Conservation (phyloP, 2,329 filamentous ascomycete species). For the Ceratocystis eucalypticola region DNA sequence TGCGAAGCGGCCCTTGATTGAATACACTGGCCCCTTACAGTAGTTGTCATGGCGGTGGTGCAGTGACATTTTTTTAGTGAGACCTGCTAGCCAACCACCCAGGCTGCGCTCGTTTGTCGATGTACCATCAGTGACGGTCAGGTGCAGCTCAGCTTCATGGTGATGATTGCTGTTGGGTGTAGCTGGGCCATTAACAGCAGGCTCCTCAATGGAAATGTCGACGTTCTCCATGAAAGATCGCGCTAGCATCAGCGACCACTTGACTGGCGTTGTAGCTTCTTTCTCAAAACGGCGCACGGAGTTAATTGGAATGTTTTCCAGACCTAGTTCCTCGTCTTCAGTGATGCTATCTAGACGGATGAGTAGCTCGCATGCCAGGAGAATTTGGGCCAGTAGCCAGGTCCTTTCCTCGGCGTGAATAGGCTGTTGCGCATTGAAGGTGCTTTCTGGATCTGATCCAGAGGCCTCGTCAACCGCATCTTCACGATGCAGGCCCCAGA, state of each 20-base stretch:
- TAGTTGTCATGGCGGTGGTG: slow-evolving; percentile 24
- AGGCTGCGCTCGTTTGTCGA: slow-evolving; percentile 15
- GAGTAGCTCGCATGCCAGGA: slow-evolving; percentile 52
- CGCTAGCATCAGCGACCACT: slow-evolving; percentile 53
- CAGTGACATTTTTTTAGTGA: slow-evolving; percentile 40
- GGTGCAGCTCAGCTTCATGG: slow-evolving; percentile 20
- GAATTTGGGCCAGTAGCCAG: slow-evolving; percentile 52
- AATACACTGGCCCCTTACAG: slow-evolving; percentile 30
- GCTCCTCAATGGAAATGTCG: slow-evolving; percentile 37
- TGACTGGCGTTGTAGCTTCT: slow-evolving; percentile 47
- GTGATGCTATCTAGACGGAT: slow-evolving; percentile 50
- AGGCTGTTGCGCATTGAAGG: slow-evolving; percentile 32
- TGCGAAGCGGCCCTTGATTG: slow-evolving; percentile 41
- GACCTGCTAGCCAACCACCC: slow-evolving; percentile 43
- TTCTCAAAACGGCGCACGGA: slow-evolving; percentile 49
- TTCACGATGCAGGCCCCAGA: slow-evolving; percentile 47
- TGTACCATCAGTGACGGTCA: slow-evolving; percentile 22
- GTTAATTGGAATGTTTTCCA: slow-evolving; percentile 38
- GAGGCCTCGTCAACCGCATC: slow-evolving; percentile 32
- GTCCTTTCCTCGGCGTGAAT: slow-evolving; percentile 44
- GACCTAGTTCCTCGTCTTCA: slow-evolving; percentile 43
- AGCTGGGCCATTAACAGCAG: slow-evolving; percentile 16
- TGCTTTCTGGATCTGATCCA: slow-evolving; percentile 33
- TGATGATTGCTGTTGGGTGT: not conserved
- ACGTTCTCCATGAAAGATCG: slow-evolving; percentile 57